A percentile compares a stretch with the other conserved stretches of the same genome.
These are phyloP conservation scores for Avicennia marina DNA, from an alignment of 257 asterid genomes.

Conservation along the genomic window DNA sequence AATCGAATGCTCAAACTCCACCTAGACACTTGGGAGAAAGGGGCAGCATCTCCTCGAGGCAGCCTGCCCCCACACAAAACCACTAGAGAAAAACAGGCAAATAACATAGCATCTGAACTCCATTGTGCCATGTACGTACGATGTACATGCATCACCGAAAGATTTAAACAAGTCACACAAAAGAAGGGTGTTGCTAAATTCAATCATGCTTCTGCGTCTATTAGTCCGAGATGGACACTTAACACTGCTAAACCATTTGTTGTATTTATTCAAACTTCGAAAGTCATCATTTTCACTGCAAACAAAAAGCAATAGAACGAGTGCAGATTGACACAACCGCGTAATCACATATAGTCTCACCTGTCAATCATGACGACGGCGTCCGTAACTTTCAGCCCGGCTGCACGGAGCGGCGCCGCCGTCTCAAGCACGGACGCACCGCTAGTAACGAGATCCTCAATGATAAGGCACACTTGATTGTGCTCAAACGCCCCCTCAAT, in stretches of 20 bases:
- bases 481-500: conserved; percentile 68
- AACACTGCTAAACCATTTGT: too few relatives aligned
- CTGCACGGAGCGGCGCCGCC: conserved; percentile 78
- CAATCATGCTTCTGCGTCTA: too few relatives aligned
- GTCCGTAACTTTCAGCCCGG: conserved; percentile 76
- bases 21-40: not conserved
- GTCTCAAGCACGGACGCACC: conserved; percentile 95
- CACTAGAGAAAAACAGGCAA: not conserved
- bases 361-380: conserved; percentile 96
- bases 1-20: not conserved
- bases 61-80: not conserved
- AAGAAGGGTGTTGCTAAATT: too few relatives aligned
- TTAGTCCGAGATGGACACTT: too few relatives aligned
- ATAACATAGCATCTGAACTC: not conserved
- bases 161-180: too few relatives aligned
- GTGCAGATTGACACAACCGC: not conserved
- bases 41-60: not conserved
- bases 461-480: conserved; percentile 59
- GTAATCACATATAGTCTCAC: conserved; percentile 24
- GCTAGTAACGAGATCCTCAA: conserved; percentile 93
- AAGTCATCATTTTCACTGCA: too few relatives aligned
- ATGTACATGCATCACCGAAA: too few relatives aligned
- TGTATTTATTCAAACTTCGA: too few relatives aligned
- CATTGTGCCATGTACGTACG: too few relatives aligned
- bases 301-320: not conserved